Evolutionary conservation across 176 grass and related monocot species (phyloP), one percentile per base, ranked within the genome.

Genomic region (Ananas comosus): DNA sequence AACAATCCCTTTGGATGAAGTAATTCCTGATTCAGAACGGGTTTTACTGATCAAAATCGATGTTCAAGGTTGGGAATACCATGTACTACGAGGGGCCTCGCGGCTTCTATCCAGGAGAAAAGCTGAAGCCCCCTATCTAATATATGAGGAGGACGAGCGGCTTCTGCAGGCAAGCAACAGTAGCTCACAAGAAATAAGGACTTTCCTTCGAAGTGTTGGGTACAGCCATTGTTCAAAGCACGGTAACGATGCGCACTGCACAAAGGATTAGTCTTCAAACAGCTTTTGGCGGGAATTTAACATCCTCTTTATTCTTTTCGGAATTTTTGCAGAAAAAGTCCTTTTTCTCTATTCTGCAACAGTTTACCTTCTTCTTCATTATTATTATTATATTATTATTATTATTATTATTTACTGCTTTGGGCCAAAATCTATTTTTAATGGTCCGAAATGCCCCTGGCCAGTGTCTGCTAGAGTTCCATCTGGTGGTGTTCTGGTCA

Each of bases 11-110:
- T 69, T 96, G 81, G 89, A 92, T 68, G 84, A 96, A 80, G 83
- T 96, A 53, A 77, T 96, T 80, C 63, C 83, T 64, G 88, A 91
- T 28, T 71, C 68, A 4, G 71, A 87, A 70, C 75, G 21, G 61
- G 86, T 96, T 48, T 64, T 87, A 67, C 16, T 96, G 65, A 85
- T 96, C 50, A 96, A 96, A 81, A 81, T 92, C 81, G 89, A 92
- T 79, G 89, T 96, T 64, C 93, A 96, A 80, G 93, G 93, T 16
- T 96, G 93, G 93, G 93, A 92, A 51, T 92, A 85, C 70, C 93
- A 96, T 74, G 93, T 92, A 48, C 70, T 81, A 63, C 79, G 79
- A 83, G 87, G 91, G 69, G 85, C 91, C 76, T 67, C 71, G 42
- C 83, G 78, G 51, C 74, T 96, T 65, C 79, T 96, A 50, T 81